These are phyloP conservation scores for Epichloe scottii DNA, from an alignment of 2,329 filamentous ascomycete species.

Conservation along the genomic window DNA sequence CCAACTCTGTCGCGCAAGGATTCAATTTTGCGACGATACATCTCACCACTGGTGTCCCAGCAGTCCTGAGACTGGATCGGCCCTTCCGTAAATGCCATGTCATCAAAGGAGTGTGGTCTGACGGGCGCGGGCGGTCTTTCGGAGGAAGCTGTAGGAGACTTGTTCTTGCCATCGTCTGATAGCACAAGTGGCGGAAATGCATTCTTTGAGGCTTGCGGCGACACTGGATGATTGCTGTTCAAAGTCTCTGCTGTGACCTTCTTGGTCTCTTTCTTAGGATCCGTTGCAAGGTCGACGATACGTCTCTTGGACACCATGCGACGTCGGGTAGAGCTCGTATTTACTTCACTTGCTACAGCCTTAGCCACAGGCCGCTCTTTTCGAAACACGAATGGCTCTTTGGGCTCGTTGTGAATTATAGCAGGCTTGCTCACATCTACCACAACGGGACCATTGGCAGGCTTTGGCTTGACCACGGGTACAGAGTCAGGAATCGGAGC, in stretches of 20 bases:
- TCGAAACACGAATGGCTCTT: slow-evolving; percentile 40
- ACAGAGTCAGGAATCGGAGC: slow-evolving; percentile 63
- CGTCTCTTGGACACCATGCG: slow-evolving; percentile 47
- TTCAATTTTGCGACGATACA: slow-evolving; percentile 82
- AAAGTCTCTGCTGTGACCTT: slow-evolving; percentile 11
- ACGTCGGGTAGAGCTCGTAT: slow-evolving; percentile 46
- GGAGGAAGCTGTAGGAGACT: background rate
- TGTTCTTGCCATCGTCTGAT: slow-evolving; percentile 21
- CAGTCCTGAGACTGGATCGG: slow-evolving; percentile 39
- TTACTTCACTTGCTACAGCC: slow-evolving; percentile 43
- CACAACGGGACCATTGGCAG: slow-evolving; percentile 48
- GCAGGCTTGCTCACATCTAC: slow-evolving; percentile 57
- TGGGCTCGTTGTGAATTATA: slow-evolving; percentile 39
- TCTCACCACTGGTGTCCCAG: slow-evolving; percentile 58
- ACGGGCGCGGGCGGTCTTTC: background rate
- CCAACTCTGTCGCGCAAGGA: slow-evolving; percentile 75
- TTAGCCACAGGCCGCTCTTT: slow-evolving; percentile 45
- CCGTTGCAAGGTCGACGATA: slow-evolving; percentile 51
- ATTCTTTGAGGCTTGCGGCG: slow-evolving; percentile 27
- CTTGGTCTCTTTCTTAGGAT: slow-evolving; percentile 12
- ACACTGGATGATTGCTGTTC: slow-evolving; percentile 32
- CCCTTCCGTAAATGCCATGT: background rate
- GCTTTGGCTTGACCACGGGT: slow-evolving; percentile 61
- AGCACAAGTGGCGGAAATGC: slow-evolving; percentile 18
- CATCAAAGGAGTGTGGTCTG: background rate